A percentile compares a stretch with the other conserved stretches of the same genome.
These are phyloP conservation scores for Puccinia triticina DNA, from an alignment of 1,284 basidiomycete species.

Conservation along the genomic window DNA sequence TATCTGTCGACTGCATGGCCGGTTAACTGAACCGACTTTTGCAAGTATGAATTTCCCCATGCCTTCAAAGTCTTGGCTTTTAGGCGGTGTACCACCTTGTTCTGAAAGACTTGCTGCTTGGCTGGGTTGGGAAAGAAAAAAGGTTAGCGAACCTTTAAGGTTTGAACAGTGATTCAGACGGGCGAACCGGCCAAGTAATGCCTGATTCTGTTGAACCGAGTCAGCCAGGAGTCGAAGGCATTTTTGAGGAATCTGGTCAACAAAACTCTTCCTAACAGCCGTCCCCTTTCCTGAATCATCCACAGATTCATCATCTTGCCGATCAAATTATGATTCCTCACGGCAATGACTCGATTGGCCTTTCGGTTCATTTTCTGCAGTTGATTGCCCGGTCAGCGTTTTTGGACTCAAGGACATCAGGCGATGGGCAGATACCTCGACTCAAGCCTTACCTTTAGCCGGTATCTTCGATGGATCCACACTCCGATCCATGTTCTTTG, in stretches of 20 bases:
- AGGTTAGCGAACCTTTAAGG: background rate
- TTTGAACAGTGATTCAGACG: background rate
- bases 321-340: slow-evolving; percentile 34
- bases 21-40: background rate
- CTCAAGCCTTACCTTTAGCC: slow-evolving; percentile 11
- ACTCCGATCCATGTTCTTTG: background rate
- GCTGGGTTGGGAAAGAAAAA: background rate
- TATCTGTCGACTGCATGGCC: slow-evolving; percentile 14
- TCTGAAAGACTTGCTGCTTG: slow-evolving; percentile 33
- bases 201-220: slow-evolving; percentile 13
- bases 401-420: background rate
- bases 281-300: slow-evolving; percentile 34
- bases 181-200: slow-evolving; percentile 17
- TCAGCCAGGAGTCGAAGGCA: background rate
- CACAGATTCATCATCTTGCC: slow-evolving; percentile 38
- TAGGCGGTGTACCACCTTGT: slow-evolving; percentile 17
- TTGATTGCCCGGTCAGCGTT: background rate
- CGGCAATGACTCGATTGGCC: slow-evolving; percentile 32
- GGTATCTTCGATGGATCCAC: slow-evolving; percentile 15
- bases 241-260: slow-evolving; percentile 20
- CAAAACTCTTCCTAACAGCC: slow-evolving; percentile 19
- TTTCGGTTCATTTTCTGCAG: slow-evolving; percentile 25
- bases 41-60: slow-evolving; percentile 5
- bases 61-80: background rate
- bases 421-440: background rate